Conservation (phyloP, 331 rosid species). For the Rosa hybrid region DNA sequence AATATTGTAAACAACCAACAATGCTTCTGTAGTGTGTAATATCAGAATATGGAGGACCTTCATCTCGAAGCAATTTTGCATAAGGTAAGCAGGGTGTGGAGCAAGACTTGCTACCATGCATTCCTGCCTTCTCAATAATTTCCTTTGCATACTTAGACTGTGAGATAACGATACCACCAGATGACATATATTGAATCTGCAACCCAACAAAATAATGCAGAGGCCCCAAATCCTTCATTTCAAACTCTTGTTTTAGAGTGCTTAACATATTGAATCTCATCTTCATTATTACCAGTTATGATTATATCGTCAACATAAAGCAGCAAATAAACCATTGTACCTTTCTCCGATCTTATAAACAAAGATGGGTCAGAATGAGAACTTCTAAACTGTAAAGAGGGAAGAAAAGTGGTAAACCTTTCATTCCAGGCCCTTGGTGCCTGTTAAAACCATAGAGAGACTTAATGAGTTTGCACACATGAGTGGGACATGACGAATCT, state of each 20-base stretch:
- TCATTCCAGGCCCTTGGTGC: background rate
- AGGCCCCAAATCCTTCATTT: background rate
- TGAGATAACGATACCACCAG: too few relatives aligned
- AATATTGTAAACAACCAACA: too few relatives aligned
- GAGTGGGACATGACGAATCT: background rate
- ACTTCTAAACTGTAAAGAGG: fast-evolving
- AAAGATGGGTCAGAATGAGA: background rate
- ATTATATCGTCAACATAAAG: background rate
- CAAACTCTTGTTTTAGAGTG: background rate
- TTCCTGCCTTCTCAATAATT: too few relatives aligned
- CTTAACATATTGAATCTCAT: background rate
- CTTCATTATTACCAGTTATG: background rate
- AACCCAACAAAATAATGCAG: background rate
- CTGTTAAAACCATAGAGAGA: background rate
- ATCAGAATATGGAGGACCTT: too few relatives aligned
- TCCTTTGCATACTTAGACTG: too few relatives aligned
- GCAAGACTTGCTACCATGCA: too few relatives aligned
- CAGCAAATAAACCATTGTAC: background rate
- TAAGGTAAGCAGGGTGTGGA: too few relatives aligned
- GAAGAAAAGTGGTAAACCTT: background rate
- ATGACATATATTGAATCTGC: too few relatives aligned
- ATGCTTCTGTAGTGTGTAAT: too few relatives aligned
- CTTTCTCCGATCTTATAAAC: background rate
- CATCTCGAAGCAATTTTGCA: too few relatives aligned
- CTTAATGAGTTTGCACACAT: background rate